Evolutionary conservation across 495 filamentous ascomycete species (phyloP).

Genomic region (Mycothermus thermophilus): DNA sequence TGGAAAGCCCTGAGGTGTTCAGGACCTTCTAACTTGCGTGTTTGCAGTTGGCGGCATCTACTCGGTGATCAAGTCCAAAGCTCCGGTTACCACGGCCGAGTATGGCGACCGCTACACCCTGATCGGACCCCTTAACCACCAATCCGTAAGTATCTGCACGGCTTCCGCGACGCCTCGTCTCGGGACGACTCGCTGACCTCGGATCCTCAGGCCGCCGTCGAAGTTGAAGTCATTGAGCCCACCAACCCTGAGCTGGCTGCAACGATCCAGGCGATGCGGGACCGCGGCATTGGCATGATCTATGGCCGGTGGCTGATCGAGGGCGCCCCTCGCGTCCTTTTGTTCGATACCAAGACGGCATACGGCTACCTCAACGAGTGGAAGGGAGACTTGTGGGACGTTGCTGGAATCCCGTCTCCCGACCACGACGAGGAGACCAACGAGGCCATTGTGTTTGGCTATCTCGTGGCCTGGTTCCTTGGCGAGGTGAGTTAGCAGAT

Average conservation of each 20-base stretch:
- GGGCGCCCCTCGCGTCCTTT: constrained; percentile 79
- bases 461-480: constrained; percentile 93
- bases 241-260: constrained; percentile 63
- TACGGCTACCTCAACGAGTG: constrained; percentile 89
- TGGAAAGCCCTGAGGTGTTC: too few species aligned
- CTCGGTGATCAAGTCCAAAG: constrained; percentile 97
- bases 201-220: constrained; percentile 60
- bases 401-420: constrained; percentile 81
- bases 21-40: too few species aligned
- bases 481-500: constrained; percentile 61
- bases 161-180: background rate
- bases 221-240: constrained; percentile 85
- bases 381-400: constrained; percentile 92
- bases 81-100: constrained; percentile 91
- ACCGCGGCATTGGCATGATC: constrained; percentile 76
- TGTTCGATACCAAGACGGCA: constrained; percentile 89
- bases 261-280: constrained; percentile 79
- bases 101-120: constrained; percentile 96
- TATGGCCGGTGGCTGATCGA: constrained; percentile 98
- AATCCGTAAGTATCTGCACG: constrained; percentile 54
- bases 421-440: constrained; percentile 90
- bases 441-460: constrained; percentile 94
- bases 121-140: constrained; percentile 83
- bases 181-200: background rate
- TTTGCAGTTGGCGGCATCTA: constrained; percentile 93